Evolutionary conservation across 2,329 filamentous ascomycete species (phyloP), one percentile per base, ranked within the genome.

Genomic region (Colletotrichum liriopes): DNA sequence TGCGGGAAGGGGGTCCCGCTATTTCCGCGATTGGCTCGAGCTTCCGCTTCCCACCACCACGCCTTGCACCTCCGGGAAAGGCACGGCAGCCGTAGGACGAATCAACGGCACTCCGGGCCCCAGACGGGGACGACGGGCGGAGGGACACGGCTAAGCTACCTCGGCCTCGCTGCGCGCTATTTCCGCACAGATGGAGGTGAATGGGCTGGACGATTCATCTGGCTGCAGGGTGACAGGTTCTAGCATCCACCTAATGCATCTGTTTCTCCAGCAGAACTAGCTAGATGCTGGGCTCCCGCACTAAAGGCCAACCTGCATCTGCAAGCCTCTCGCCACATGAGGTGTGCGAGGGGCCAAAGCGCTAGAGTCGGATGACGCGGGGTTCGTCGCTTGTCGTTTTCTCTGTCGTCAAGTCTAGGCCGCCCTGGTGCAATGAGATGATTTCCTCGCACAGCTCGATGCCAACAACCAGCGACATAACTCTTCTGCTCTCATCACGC

Each of bases 321-420:
- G 65, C 69, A 69, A 39, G 58, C 65, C 65, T 69, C 69, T 63
- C 65, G 65, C 65, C 69, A 69, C 69, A 63, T 47, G 43, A 68
- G 54, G 58, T 63, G 43, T 54, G 16, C 35, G 7, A 68, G 58
- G 20, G 69, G 58, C 47, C 69, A 64, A 59, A 59, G 65, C 65
- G 65, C 37, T 37, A 45, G 37, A n/a, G 54, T 47, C 58, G 69
- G 65, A 72, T 68, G 65, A 58, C 43, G 69, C 43, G 51, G 58
- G 64, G 65, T 54, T 63, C 29, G 32, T 54, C 20, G 23, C 23
- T 4, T 45, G 43, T n/a, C 52, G 14, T 5, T 58, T 37, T 52
- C 3, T 5, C 12, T 26, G 3, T n/a, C 35, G 20, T 18, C 4
- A 32, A 32, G 29, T 32, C 29, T 32, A 32, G 29, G 29, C 29